Evolutionary conservation across 1,139 yeast genomes (phyloP), one percentile per base, ranked within the genome.

Genomic region (Taphrina populina): DNA sequence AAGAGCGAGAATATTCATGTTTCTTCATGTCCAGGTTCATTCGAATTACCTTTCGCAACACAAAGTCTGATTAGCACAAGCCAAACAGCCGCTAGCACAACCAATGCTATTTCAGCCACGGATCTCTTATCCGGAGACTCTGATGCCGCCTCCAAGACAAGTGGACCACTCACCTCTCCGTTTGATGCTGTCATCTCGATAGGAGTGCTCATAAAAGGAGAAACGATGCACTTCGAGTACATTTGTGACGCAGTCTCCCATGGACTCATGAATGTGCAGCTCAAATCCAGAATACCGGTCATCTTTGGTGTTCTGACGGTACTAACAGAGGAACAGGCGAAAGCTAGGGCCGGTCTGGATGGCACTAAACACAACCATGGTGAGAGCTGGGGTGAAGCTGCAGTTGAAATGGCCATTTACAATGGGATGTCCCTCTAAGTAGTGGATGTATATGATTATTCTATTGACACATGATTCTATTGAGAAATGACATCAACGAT

Each of bases 211-310:
- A 90, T 92, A 73, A 92, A 92, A 74, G 98, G 98, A 57, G 83
- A 90, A 43, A 92, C 97, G 46, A 88, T 88, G 96, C 98, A 92
- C 73, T 92, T 92, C 67, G 98, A 92, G 72, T 92, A 90, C 73
- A 92, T 92, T 64, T 85, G 95, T 69, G 97, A 92, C 61, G 75
- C 96, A 1, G 88, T 85, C 30, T 83, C 96, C 11, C 82, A 84
- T 63, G 94, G 87, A 57, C 74, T 92, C 65, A 90, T 92, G 96
- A 75, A 75, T 62, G 73, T 88, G 65, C 95, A 88, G 70, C 81
- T 83, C 62, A 79, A 80, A 57, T 69, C 85, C 57, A 72, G 78
- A 58, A 76, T 79, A 58, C 98, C 98, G 3, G 86, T 92, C 41
- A 86, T 92, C 62, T 92, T 88, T 67, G 98, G 98, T 59, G 81